Percentiles rank a stretch among this genome's conserved stretches.
phyloP scores from a whole-genome alignment of 176 grass and related monocot genomes.

The Oryza nivara region DNA sequence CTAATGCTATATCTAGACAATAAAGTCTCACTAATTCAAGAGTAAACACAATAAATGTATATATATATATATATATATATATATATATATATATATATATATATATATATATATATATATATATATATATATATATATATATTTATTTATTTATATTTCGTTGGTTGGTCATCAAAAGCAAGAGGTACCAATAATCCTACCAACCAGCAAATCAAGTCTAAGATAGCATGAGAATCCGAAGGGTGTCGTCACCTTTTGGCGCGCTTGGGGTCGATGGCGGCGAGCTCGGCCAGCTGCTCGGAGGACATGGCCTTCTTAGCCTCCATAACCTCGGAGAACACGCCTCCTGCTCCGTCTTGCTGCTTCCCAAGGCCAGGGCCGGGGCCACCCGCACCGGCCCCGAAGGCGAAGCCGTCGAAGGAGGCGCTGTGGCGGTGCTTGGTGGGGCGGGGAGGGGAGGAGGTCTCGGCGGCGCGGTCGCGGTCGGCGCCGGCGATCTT shows the following conservation, averaged over 20 bases:
- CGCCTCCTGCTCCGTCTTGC: constrained; percentile 47
- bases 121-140: no score
- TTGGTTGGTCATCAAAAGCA: constrained; percentile 32
- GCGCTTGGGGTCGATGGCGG: constrained; percentile 82
- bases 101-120: no score
- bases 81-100: no score
- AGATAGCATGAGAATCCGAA: constrained; percentile 2
- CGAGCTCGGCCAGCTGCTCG: constrained; percentile 77
- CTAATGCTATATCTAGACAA: background rate
- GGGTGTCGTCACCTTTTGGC: constrained; percentile 67
- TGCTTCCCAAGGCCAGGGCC: background rate
- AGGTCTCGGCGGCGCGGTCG: constrained; percentile 74
- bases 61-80: no score
- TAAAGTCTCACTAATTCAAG: background rate
- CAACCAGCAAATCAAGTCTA: constrained; percentile 28
- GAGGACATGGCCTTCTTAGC: constrained; percentile 84
- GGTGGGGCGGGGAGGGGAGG: constrained; percentile 48
- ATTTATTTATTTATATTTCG: no score
- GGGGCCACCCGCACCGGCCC: constrained; percentile 3
- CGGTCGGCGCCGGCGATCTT: constrained; percentile 71
- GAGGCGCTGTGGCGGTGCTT: constrained; percentile 96
- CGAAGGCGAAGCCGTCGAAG: constrained; percentile 72
- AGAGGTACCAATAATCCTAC: constrained; percentile 30
- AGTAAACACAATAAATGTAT: background rate
- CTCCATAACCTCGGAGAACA: constrained; percentile 72